A percentile compares a stretch with the other conserved stretches of the same genome.
phyloP scores from a whole-genome alignment of 805 yeast species.

The Teunomyces aglyptinius region DNA sequence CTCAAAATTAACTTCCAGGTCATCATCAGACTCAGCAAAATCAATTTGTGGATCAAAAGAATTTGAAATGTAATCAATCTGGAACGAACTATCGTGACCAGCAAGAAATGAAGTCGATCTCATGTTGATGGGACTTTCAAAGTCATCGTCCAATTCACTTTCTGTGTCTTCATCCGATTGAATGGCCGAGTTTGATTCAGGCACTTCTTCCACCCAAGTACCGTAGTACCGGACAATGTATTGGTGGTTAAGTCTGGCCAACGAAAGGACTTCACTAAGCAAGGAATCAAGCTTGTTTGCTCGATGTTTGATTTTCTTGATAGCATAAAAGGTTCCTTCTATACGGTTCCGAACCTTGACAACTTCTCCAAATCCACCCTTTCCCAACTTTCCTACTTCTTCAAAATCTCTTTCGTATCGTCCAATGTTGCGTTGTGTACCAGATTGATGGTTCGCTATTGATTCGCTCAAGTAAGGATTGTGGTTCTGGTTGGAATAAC shows the following conservation, averaged over 20 bases:
- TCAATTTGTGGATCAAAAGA: conserved; percentile 59
- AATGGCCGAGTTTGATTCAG: conserved; percentile 19
- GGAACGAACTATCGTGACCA: conserved; percentile 24
- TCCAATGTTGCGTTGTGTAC: conserved; percentile 38
- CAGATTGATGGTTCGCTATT: background rate
- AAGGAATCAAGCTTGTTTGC: conserved; percentile 77
- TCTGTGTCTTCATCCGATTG: conserved; percentile 8
- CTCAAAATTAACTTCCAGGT: conserved; percentile 29
- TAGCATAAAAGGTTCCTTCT: conserved; percentile 94
- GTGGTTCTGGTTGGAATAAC: conserved; percentile 24
- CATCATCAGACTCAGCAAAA: conserved; percentile 39
- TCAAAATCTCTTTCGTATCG: conserved; percentile 93
- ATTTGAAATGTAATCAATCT: conserved; percentile 67
- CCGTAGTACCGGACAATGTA: conserved; percentile 95
- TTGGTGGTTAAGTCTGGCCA: conserved; percentile 91
- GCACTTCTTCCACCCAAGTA: conserved; percentile 90
- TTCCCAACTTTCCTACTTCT: conserved; percentile 86
- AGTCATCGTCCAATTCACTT: conserved; percentile 13
- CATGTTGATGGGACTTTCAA: conserved; percentile 22
- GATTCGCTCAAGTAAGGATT: conserved; percentile 9
- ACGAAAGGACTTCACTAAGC: conserved; percentile 84
- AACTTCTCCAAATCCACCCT: conserved; percentile 97
- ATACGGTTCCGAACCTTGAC: conserved; percentile 92
- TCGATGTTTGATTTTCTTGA: conserved; percentile 84
- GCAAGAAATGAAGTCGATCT: conserved; percentile 17